Evolutionary conservation across 73 alveolate species (phyloP), one percentile per base, ranked within the genome.

Genomic region (Paramecium sonneborni): DNA sequence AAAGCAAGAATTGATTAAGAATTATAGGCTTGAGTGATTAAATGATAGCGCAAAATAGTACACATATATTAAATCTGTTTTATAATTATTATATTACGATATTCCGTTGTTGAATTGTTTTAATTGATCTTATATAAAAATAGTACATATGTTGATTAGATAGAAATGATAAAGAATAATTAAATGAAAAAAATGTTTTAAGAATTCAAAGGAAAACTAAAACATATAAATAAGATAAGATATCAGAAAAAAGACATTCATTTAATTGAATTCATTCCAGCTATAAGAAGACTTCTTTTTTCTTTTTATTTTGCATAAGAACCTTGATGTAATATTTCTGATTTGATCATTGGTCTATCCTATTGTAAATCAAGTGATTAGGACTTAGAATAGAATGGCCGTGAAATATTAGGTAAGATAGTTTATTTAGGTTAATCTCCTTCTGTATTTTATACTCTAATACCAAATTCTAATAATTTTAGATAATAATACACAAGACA

Each of bases 1-100:
- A 41, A 39, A 34, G 55, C 44, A 24, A 79, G 90, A 46, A 79
- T 79, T 24, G 90, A 79, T 79, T 46, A 79, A 79, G 90, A 79
- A 79, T 44, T 79, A 12, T 20, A 46, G 10, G 55, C 55, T 62
- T 79, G 90, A 79, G 86, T 35, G 57, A 35, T 72, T 72, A 72
- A 35, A 72, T 72, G 86, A 72, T 12, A 62, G 84, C 9, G 84
- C 84, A 52, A 26, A 62, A 62, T 62, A 26, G 84, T 62, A 62
- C 44, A 62, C 84, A 62, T 32, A 62, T 62, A 62, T 62, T 62
- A 62, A 62, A 62, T 62, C 3, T 62, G 68, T 52, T 52, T 18
- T 52, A 52, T 52, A 18, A 52, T 52, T 52, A 35, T n/a, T n/a
- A 52, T 21, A 52, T 52, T 52, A 52, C 68, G 32, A 52, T 18